These are phyloP conservation scores for Chrysopogon serrulatus DNA, from an alignment of 176 grass and related monocot species.

Conservation along the genomic window DNA sequence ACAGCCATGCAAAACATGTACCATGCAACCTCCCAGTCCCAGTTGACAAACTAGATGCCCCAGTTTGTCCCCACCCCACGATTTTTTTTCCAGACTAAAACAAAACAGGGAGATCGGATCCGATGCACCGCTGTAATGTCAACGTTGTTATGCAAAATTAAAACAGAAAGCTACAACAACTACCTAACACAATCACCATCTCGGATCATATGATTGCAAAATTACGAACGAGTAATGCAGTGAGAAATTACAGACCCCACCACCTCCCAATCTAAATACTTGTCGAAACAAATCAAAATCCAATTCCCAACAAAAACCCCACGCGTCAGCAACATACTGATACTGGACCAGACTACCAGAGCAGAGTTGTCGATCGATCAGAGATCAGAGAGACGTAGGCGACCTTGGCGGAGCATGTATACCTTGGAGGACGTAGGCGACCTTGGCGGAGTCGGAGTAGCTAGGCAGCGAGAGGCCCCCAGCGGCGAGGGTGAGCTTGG, in stretches of 20 bases:
- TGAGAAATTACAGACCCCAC: background rate
- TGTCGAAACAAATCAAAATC: background rate
- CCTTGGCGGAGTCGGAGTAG: constrained; percentile 94
- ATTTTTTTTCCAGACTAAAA: background rate
- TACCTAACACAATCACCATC: no score
- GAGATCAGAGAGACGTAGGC: no score
- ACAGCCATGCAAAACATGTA: background rate
- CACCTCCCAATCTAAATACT: background rate
- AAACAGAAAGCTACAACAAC: no score
- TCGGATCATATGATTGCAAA: background rate
- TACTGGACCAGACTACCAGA: background rate
- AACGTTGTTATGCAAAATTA: no score
- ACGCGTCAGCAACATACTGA: background rate
- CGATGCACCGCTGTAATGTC: background rate
- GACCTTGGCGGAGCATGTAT: no score
- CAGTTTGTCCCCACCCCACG: no score
- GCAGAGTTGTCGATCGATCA: background rate
- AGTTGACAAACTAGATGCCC: background rate
- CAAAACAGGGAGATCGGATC: background rate
- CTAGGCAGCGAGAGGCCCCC: constrained; percentile 62
- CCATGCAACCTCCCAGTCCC: background rate
- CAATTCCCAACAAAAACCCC: background rate
- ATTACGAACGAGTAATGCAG: background rate
- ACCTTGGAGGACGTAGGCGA: constrained; percentile 88
- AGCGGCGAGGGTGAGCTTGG: constrained; percentile 64